A percentile compares a stretch with the other conserved stretches of the same genome.
These are phyloP conservation scores for Myochromella boudieri DNA, from an alignment of 768 basidiomycete species.

Conservation along the genomic window DNA sequence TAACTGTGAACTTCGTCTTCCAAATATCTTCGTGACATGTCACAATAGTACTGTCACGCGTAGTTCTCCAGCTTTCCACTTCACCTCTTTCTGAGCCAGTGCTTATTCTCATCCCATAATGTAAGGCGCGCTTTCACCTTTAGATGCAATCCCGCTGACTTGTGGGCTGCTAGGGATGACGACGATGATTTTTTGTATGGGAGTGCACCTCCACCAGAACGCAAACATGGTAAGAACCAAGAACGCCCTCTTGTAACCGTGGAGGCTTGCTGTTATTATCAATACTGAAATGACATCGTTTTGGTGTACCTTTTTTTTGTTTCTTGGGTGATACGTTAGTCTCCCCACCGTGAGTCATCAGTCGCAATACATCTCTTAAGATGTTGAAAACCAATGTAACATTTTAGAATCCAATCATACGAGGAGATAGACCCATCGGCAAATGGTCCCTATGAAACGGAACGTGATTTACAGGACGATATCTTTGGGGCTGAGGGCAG, in stretches of 20 bases:
- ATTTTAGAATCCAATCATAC: too few relatives aligned
- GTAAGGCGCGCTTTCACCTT: constrained; percentile 10
- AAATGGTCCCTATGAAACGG: constrained; percentile 52
- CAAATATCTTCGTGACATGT: constrained; percentile 20
- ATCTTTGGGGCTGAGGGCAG: constrained; percentile 22
- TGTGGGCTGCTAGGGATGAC: constrained; percentile 55
- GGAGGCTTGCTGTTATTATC: constrained; percentile 25
- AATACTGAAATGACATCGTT: constrained; percentile 36
- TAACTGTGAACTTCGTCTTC: too few relatives aligned
- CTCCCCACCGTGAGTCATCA: constrained; percentile 61
- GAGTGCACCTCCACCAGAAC: constrained; percentile 37
- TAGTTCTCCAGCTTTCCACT: constrained; percentile 1
- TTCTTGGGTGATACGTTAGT: constrained; percentile 47
- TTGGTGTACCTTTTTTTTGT: constrained; percentile 34
- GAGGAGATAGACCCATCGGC: constrained; percentile 39
- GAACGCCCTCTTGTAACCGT: constrained; percentile 16
- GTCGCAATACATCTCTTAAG: constrained; percentile 15
- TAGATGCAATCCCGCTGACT: constrained; percentile 1
- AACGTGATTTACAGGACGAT: constrained; percentile 32
- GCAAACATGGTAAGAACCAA: constrained; percentile 47
- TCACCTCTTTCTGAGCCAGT: constrained; percentile 1
- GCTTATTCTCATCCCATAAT: constrained; percentile 3
- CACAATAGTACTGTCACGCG: constrained; percentile 12
- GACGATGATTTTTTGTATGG: constrained; percentile 84
- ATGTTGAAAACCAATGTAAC: constrained; percentile 24